Conservation (phyloP, 2,329 filamentous ascomycete genomes). For the Penicillium sp. region DNA sequence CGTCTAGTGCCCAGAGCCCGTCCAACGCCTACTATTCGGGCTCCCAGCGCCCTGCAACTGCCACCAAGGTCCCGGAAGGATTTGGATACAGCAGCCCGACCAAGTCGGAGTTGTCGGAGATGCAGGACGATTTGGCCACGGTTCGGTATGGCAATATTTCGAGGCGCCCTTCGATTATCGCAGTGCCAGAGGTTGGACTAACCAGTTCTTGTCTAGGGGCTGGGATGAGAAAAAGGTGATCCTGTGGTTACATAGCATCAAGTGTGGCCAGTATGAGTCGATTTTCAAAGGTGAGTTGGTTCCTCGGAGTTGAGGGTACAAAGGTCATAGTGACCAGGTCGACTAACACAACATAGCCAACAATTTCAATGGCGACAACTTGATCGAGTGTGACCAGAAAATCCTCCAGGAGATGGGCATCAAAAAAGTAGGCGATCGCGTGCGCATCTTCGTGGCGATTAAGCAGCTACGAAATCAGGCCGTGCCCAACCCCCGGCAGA, state of each 20-base stretch:
- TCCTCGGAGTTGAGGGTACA: neutral
- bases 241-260: conserved; percentile 84
- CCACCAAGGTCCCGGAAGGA: conserved; percentile 29
- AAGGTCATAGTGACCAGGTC: conserved; percentile 2
- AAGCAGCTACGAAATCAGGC: conserved; percentile 75
- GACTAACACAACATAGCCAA: conserved; percentile 52
- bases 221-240: conserved; percentile 92
- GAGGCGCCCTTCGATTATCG: too few species aligned
- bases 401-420: conserved; percentile 97
- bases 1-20: conserved; percentile 30
- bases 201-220: conserved; percentile 36
- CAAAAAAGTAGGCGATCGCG: conserved; percentile 93
- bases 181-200: too few species aligned
- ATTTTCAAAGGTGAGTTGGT: conserved; percentile 61
- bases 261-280: conserved; percentile 88
- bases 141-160: conserved; percentile 52
- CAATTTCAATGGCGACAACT: conserved; percentile 94
- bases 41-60: conserved; percentile 24
- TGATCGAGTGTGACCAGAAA: conserved; percentile 94
- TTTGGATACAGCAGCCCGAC: conserved; percentile 69
- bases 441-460: conserved; percentile 80
- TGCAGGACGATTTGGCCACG: conserved; percentile 64
- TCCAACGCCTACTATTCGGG: conserved; percentile 28
- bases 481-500: conserved; percentile 71
- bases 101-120: conserved; percentile 85